Percentiles rank a stretch among this genome's conserved stretches.
These are phyloP conservation scores for Aspergillus niger DNA, from an alignment of 2,329 filamentous ascomycete genomes.

Conservation along the genomic window DNA sequence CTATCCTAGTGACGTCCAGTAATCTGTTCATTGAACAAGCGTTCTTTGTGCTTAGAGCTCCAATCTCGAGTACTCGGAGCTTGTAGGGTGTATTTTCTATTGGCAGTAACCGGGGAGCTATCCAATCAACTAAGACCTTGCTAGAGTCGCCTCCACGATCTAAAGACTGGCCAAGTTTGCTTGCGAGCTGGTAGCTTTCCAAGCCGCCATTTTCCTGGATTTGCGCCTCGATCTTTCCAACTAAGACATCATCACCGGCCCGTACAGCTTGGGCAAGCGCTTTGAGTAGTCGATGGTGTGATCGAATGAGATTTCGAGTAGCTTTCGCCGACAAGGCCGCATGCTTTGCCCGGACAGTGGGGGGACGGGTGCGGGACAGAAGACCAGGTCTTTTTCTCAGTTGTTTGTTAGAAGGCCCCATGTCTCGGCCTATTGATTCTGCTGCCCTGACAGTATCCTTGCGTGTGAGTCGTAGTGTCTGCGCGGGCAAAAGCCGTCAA, in stretches of 20 bases:
- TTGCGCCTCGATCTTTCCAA: slow-evolving; percentile 48
- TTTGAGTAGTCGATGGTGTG: slow-evolving; percentile 63
- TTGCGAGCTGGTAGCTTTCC: slow-evolving; percentile 62
- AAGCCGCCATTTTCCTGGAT: slow-evolving; percentile 62
- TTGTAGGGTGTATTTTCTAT: slow-evolving; percentile 28
- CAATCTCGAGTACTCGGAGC: slow-evolving; percentile 80
- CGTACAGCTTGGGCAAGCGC: slow-evolving; percentile 54
- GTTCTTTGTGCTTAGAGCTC: slow-evolving; percentile 81
- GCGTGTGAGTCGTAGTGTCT: background rate
- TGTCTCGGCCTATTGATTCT: background rate
- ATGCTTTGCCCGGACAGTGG: slow-evolving; percentile 39
- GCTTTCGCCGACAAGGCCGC: slow-evolving; percentile 56
- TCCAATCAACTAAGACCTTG: slow-evolving; percentile 61
- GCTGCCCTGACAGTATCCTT: background rate
- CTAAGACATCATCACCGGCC: slow-evolving; percentile 46
- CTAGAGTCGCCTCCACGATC: slow-evolving; percentile 66
- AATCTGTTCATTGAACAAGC: slow-evolving; percentile 72
- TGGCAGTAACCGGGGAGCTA: slow-evolving; percentile 38
- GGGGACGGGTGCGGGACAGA: slow-evolving; percentile 51
- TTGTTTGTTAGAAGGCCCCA: slow-evolving; percentile 35
- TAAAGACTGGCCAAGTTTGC: slow-evolving; percentile 62
- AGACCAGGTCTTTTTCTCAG: slow-evolving; percentile 38
- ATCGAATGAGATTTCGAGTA: slow-evolving; percentile 60
- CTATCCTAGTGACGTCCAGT: slow-evolving; percentile 80
- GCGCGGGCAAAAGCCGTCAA: background rate